These are phyloP conservation scores for Fusarium camptoceras DNA, from an alignment of 2,329 filamentous ascomycete species.

Conservation along the genomic window DNA sequence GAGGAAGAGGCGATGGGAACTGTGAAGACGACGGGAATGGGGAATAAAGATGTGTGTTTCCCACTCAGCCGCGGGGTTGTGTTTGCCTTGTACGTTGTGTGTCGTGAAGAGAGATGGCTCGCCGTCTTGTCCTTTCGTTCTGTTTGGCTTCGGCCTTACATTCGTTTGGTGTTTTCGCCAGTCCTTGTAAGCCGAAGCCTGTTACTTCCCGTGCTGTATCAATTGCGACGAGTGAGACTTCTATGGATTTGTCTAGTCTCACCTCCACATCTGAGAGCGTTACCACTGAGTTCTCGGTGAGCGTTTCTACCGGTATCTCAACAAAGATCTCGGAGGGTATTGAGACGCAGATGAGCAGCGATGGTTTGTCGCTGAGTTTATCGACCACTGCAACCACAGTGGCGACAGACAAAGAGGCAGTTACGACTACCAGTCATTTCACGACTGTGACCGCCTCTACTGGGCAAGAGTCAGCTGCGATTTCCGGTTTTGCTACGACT, in stretches of 20 bases:
- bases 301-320: background rate
- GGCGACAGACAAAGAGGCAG: background rate
- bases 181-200: background rate
- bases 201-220: background rate
- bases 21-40: background rate
- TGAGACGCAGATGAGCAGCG: background rate
- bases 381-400: background rate
- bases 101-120: constrained; percentile 10
- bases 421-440: background rate
- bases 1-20: background rate
- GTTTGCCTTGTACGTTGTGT: background rate
- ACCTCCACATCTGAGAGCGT: background rate
- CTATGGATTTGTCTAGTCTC: background rate
- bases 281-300: background rate
- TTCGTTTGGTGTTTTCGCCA: constrained; percentile 1
- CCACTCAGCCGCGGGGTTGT: background rate
- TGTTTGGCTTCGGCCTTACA: constrained; percentile 2
- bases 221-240: background rate
- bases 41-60: background rate
- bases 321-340: background rate
- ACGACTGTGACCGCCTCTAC: background rate
- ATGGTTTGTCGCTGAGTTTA: background rate
- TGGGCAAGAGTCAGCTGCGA: background rate
- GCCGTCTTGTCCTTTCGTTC: constrained; percentile 31
- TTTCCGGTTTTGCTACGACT: background rate